Conservation (phyloP, 257 asterid species). For the Solanum infundibuliforme region DNA sequence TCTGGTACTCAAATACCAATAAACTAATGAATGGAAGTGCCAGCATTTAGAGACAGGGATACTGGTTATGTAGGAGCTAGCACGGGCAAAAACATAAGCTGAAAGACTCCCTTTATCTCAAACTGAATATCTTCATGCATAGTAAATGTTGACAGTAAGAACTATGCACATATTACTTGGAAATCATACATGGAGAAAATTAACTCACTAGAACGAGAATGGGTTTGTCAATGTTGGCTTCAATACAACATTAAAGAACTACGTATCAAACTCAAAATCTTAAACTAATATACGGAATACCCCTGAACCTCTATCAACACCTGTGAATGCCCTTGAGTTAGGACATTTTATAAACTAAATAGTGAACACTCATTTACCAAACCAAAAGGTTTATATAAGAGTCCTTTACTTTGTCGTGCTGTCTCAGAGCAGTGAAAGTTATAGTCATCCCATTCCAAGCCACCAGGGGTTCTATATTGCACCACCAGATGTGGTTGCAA, state of each 20-base stretch:
- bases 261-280: neutral
- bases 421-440: neutral
- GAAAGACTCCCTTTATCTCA: neutral
- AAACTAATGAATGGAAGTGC: neutral
- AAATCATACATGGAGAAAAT: neutral
- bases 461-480: neutral
- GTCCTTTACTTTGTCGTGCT: neutral
- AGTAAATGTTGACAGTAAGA: neutral
- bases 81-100: neutral
- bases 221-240: neutral
- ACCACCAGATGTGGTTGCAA: neutral
- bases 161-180: neutral
- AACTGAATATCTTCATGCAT: neutral
- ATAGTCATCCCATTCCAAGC: neutral
- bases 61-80: neutral
- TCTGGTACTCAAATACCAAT: neutral
- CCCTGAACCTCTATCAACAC: neutral
- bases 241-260: neutral
- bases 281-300: neutral
- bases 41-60: neutral
- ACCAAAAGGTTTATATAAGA: neutral
- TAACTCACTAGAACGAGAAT: neutral
- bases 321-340: neutral
- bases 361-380: neutral
- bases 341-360: neutral